Conservation (phyloP, 2,329 filamentous ascomycete species). For the Fusarium devonianum region DNA sequence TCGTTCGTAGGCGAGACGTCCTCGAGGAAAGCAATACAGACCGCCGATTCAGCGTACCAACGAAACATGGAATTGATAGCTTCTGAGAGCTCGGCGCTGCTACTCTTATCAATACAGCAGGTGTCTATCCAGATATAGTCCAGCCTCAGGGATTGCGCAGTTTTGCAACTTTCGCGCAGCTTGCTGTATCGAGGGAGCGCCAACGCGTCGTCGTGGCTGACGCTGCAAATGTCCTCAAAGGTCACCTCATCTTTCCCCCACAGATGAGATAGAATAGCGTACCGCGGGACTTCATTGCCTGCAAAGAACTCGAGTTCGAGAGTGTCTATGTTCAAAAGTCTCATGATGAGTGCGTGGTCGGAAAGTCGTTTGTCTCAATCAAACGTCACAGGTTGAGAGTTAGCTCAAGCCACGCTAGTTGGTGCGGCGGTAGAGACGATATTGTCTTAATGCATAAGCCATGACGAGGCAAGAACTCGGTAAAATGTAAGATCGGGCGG, state of each 20-base stretch:
- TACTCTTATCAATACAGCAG: constrained; percentile 45
- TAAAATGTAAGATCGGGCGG: too few species aligned
- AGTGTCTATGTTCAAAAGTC: constrained; percentile 37
- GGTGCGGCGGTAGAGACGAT: too few species aligned
- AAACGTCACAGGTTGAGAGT: too few species aligned
- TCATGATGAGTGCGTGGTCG: constrained; percentile 33
- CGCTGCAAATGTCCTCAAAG: constrained; percentile 24
- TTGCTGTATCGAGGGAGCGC: constrained; percentile 26
- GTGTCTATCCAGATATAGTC: constrained; percentile 45
- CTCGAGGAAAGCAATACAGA: constrained; percentile 41
- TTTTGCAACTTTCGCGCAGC: constrained; percentile 31
- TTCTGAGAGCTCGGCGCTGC: constrained; percentile 44
- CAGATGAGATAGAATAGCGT: constrained; percentile 43
- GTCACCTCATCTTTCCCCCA: constrained; percentile 38
- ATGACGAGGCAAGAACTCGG: too few species aligned
- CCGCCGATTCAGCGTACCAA: constrained; percentile 41
- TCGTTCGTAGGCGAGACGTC: constrained; percentile 25
- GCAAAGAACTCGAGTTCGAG: constrained; percentile 32
- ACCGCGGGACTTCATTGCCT: constrained; percentile 24
- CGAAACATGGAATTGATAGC: constrained; percentile 46
- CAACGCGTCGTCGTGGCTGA: not conserved
- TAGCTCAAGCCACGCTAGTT: not conserved
- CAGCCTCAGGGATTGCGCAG: constrained; percentile 25
- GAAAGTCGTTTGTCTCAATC: too few species aligned
- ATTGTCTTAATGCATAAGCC: too few species aligned